phyloP scores from a whole-genome alignment of 2,329 filamentous ascomycete species.

The Aspergillus fijiensis region DNA sequence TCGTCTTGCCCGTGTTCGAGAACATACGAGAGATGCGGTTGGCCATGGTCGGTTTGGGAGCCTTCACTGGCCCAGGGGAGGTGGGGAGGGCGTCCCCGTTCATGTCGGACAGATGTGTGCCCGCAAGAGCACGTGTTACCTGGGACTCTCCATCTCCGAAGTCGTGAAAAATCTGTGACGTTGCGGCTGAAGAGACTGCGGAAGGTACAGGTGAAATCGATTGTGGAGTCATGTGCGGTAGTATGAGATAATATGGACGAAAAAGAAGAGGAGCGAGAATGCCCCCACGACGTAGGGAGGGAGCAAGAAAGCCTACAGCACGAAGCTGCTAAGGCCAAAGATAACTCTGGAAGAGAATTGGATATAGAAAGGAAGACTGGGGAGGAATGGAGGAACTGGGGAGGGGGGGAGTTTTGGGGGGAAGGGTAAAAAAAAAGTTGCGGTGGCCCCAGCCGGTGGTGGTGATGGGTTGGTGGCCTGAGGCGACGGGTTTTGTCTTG shows the following conservation, averaged over 20 bases:
- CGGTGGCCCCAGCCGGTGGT: conserved; percentile 18
- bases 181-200: conserved; percentile 42
- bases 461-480: conserved; percentile 21
- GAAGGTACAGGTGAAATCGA: conserved; percentile 46
- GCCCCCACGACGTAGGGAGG: conserved; percentile 23
- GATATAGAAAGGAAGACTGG: conserved; percentile 4
- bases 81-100: conserved; percentile 37
- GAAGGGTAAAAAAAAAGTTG: conserved; percentile 23
- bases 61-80: conserved; percentile 31
- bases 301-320: conserved; percentile 25
- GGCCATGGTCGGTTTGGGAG: conserved; percentile 44
- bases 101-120: conserved; percentile 41
- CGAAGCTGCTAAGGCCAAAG: conserved; percentile 26
- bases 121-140: conserved; percentile 47
- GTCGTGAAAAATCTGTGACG: conserved; percentile 42
- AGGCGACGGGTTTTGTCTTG: conserved; percentile 16
- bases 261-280: conserved; percentile 24
- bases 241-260: conserved; percentile 21
- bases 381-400: neutral
- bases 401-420: conserved; percentile 6
- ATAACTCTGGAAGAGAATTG: conserved; percentile 13
- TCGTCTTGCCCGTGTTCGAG: conserved; percentile 40
- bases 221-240: conserved; percentile 44
- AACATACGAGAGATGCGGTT: conserved; percentile 50
- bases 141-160: conserved; percentile 39